phyloP scores from a whole-genome alignment of 495 filamentous ascomycete species.

The Haplographium delicatum region DNA sequence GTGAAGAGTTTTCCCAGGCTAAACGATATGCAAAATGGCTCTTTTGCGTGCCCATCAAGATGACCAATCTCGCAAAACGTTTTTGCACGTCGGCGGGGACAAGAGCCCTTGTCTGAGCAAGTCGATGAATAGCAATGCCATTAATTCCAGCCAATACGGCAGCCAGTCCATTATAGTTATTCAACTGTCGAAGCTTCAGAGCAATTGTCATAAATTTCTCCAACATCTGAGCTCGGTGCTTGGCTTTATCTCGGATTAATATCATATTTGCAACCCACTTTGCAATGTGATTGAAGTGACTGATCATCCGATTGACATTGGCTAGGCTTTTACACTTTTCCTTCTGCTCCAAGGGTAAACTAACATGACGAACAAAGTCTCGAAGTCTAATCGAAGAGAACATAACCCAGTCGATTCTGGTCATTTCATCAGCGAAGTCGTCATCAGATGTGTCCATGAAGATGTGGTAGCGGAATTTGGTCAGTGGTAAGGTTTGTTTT shows the following conservation, averaged over 20 bases:
- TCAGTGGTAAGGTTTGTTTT: conserved; percentile 51
- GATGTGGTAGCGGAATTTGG: conserved; percentile 75
- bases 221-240: conserved; percentile 81
- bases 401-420: conserved; percentile 94
- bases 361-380: conserved; percentile 88
- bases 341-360: conserved; percentile 62
- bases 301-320: conserved; percentile 89
- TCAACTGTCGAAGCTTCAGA: conserved; percentile 77
- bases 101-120: conserved; percentile 74
- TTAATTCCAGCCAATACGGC: conserved; percentile 93
- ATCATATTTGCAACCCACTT: conserved; percentile 89
- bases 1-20: conserved; percentile 91
- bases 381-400: conserved; percentile 94
- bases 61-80: conserved; percentile 79
- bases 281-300: conserved; percentile 93
- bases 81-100: conserved; percentile 64
- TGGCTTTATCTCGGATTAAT: conserved; percentile 89
- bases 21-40: conserved; percentile 91
- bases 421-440: conserved; percentile 84
- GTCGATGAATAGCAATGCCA: conserved; percentile 78
- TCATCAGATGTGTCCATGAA: conserved; percentile 78
- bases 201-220: conserved; percentile 93
- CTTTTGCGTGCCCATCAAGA: conserved; percentile 89
- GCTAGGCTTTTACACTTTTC: conserved; percentile 73
- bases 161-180: conserved; percentile 95